These are phyloP conservation scores for Trichoderma sp. DNA, from an alignment of 2,329 filamentous ascomycete genomes.

Conservation along the genomic window DNA sequence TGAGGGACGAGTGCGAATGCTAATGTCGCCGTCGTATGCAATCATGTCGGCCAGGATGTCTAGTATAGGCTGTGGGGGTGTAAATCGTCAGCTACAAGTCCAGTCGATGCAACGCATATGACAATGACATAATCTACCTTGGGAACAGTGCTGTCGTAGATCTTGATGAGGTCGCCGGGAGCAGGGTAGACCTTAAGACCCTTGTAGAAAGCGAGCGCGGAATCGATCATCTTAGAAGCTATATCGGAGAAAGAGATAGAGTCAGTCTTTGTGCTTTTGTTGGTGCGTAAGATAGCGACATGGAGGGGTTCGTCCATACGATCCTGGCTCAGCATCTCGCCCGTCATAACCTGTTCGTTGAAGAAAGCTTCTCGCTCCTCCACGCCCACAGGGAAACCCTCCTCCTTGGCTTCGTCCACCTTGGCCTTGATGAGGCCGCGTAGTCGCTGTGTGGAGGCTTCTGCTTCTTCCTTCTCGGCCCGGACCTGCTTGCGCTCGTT, in stretches of 20 bases:
- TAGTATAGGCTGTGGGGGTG: constrained; percentile 67
- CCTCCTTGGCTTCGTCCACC: constrained; percentile 79
- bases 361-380: constrained; percentile 97
- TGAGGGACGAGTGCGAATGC: constrained; percentile 49
- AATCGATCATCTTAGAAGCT: constrained; percentile 72
- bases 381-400: constrained; percentile 85
- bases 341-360: constrained; percentile 88
- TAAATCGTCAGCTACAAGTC: not conserved
- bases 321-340: constrained; percentile 79
- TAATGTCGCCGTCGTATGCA: constrained; percentile 75
- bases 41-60: constrained; percentile 99
- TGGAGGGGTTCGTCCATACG: constrained; percentile 52
- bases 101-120: not conserved
- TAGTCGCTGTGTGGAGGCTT: constrained; percentile 63
- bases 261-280: not conserved
- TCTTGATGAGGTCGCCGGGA: constrained; percentile 86
- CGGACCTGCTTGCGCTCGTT: constrained; percentile 72
- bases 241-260: constrained; percentile 12
- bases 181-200: constrained; percentile 97
- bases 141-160: constrained; percentile 98
- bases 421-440: constrained; percentile 70
- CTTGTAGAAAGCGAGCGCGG: constrained; percentile 95
- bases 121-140: constrained; percentile 60
- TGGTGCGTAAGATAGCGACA: not conserved
- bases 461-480: constrained; percentile 69